Conservation (phyloP, 441 rosid species). For the Aleurites moluccanus region DNA sequence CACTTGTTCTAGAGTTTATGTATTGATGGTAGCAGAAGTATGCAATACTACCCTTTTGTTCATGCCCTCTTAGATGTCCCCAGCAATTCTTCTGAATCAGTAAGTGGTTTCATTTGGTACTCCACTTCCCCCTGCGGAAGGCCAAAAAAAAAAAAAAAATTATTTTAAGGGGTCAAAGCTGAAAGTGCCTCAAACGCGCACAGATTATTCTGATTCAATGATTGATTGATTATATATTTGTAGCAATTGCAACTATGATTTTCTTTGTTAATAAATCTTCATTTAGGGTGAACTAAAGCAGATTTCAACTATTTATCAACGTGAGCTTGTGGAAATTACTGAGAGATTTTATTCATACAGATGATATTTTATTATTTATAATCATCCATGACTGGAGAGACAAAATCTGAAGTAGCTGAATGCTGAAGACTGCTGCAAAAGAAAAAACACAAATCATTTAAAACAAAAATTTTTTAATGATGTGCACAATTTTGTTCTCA, state of each 20-base stretch:
- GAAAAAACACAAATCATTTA: too few relatives aligned
- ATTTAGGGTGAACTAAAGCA: neutral
- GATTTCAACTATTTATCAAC: neutral
- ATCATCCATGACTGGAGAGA: too few relatives aligned
- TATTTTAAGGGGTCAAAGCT: neutral
- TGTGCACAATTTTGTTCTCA: too few relatives aligned
- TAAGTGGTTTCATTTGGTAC: neutral
- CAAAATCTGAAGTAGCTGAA: neutral
- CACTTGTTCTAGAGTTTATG: neutral
- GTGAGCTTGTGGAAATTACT: neutral
- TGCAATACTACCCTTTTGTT: neutral
- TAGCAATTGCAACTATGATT: neutral
- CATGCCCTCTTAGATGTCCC: neutral
- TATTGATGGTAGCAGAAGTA: conserved; percentile 1
- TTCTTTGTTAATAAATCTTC: neutral
- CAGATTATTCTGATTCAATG: conserved; percentile 5
- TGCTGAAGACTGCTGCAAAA: neutral
- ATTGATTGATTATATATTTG: neutral
- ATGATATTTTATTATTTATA: neutral
- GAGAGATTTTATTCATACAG: neutral
- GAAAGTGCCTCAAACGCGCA: neutral
- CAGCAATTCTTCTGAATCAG: conserved; percentile 5
- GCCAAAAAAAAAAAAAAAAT: neutral
- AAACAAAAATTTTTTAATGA: too few relatives aligned
- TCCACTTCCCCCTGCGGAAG: neutral